phyloP scores from a whole-genome alignment of 371 early-diverging fungal genomes.

The Coemansia sp. region DNA sequence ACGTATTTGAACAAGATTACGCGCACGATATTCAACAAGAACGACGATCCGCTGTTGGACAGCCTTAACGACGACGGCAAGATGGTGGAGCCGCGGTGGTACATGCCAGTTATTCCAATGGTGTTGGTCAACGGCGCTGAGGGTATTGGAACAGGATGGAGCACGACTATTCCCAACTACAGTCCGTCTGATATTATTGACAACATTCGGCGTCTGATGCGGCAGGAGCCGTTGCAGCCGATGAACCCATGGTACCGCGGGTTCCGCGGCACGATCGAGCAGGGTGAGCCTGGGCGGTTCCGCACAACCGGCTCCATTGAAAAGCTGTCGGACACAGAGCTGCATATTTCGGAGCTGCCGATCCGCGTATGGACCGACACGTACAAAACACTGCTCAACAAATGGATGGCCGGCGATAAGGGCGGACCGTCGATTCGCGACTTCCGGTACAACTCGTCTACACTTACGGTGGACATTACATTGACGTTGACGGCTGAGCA shows the following conservation, averaged over 20 bases:
- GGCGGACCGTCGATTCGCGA: slow-evolving; percentile 67
- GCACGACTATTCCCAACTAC: slow-evolving; percentile 79
- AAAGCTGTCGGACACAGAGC: slow-evolving; percentile 69
- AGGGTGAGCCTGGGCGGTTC: slow-evolving; percentile 63
- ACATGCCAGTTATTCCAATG: slow-evolving; percentile 97
- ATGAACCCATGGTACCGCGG: slow-evolving; percentile 99
- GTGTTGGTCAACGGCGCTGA: slow-evolving; percentile 97
- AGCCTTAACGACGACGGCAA: slow-evolving; percentile 96
- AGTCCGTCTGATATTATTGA: slow-evolving; percentile 94
- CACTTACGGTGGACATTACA: slow-evolving; percentile 76
- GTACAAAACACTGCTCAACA: slow-evolving; percentile 91
- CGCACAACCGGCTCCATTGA: slow-evolving; percentile 73
- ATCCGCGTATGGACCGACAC: slow-evolving; percentile 93
- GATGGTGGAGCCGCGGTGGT: slow-evolving; percentile 96
- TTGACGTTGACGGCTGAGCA: slow-evolving; percentile 72
- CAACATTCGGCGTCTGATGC: slow-evolving; percentile 87
- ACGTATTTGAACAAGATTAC: slow-evolving; percentile 83
- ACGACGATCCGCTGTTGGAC: slow-evolving; percentile 88
- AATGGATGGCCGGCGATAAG: slow-evolving; percentile 64
- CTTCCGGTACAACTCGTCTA: slow-evolving; percentile 79
- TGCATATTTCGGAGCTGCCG: slow-evolving; percentile 96
- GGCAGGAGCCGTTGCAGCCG: slow-evolving; percentile 66
- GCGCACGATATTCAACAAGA: slow-evolving; percentile 79
- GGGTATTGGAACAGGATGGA: slow-evolving; percentile 99
- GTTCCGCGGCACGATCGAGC: slow-evolving; percentile 77